Evolutionary conservation across 306 rosid genomes (phyloP).

Genomic region (Malus sieversii): DNA sequence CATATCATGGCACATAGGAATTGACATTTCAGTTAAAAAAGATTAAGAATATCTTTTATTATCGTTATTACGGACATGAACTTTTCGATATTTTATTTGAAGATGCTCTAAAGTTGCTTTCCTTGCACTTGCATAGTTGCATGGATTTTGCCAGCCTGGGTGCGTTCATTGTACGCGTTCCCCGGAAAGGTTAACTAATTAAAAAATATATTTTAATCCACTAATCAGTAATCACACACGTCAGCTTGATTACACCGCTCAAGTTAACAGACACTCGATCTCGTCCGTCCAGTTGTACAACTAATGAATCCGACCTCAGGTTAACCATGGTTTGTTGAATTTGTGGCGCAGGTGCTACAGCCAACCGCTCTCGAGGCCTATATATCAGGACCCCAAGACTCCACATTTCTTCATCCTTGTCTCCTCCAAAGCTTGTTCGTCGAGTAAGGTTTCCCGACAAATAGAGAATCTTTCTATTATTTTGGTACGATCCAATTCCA

Average conservation of each 20-base stretch:
- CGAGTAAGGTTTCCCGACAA: not conserved
- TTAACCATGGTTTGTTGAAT: constrained; percentile 4
- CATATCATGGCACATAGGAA: no score
- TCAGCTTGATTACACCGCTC: constrained; percentile 10
- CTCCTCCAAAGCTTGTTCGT: not conserved
- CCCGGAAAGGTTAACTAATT: not conserved
- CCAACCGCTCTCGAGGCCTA: not conserved
- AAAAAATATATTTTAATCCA: not conserved
- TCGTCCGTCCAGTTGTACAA: not conserved
- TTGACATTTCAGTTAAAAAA: no score
- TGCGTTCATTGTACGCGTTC: constrained; percentile 26
- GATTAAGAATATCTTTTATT: no score
- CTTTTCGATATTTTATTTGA: no score
- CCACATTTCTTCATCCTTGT: fast-evolving
- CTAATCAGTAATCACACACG: not conserved
- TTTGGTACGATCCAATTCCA: not conserved
- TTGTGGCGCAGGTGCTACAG: not conserved
- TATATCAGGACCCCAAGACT: not conserved
- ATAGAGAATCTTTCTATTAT: not conserved
- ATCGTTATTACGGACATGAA: no score
- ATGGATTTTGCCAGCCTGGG: not conserved
- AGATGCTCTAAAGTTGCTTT: no score
- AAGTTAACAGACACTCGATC: not conserved
- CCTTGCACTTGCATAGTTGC: not conserved
- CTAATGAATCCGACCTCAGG: not conserved